Base-by-base conservation (phyloP, 2,329 filamentous ascomycete genomes). In the Madurella mycetomatis region DNA sequence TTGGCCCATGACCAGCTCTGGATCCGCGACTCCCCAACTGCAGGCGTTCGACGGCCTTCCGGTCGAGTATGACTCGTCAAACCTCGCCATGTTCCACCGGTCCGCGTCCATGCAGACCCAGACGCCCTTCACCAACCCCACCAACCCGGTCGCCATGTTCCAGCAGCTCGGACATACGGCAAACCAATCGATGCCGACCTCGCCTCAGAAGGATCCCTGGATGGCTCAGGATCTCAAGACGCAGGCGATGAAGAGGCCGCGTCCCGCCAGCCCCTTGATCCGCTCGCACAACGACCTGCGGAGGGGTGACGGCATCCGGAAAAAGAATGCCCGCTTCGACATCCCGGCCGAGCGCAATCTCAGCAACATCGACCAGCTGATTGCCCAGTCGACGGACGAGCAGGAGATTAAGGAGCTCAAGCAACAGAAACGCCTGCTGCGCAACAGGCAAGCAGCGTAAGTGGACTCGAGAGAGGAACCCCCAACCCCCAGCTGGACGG, bases 251-350 rank as follows among this genome's bases (percentile, higher is more conserved):
- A 84, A 84, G 73, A 78, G 81, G 64, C 84, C 87, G 78, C 79
- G 74, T 34, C 81, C 84, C 41, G 82, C 82, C 68, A 92, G 83
- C 71, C 83, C 88, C 30, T 77, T 81, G 52, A 81, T 87, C 71
- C 83, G 84, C 67, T 87, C 82, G 64, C 87, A 88, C 74, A 90
- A 91, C 58, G 86, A 92, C 53, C 77, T 89, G 70, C 80, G 84
- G 58, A 82, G 89, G 63, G 85, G 90, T 53, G 91, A 95, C 64
- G 90, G 94, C 58, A 95, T 97, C 72, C 84, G 94, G 66, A 99
- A 99, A 85, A 97, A 97, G 87, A 99, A 97, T 68, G 91, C 92
- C 61, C 88, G 92, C 63, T 96, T 97, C 72, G 92, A 97, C 67
- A 99, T 99, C 63, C 94, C 94, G 9, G 85, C 89, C 43, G 94